phyloP scores from a whole-genome alignment of 331 rosid species.

The Rhamnella rubrinervis region DNA sequence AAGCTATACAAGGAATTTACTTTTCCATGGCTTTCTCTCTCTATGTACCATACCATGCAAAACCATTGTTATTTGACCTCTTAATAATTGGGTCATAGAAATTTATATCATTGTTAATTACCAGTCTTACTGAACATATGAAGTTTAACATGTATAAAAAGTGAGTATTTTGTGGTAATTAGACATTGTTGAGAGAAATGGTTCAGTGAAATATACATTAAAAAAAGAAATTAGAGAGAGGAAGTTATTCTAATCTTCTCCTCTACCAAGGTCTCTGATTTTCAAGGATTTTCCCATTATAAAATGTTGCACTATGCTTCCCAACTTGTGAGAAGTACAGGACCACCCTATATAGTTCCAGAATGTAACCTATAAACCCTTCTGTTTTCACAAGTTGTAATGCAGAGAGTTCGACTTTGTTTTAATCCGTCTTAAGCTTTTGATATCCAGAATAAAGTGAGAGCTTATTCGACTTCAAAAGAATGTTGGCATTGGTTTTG shows the following conservation, averaged over 20 bases:
- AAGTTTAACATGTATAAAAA: too few species aligned
- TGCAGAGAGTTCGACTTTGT: not conserved
- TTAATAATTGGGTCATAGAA: too few species aligned
- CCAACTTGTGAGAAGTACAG: not conserved
- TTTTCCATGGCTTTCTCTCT: not conserved
- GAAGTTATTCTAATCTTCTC: too few species aligned
- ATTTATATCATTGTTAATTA: too few species aligned
- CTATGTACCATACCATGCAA: not conserved
- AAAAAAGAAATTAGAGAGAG: too few species aligned
- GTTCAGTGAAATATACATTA: too few species aligned
- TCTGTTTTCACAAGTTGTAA: not conserved
- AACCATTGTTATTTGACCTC: slow-evolving; percentile 5
- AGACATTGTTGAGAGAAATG: too few species aligned
- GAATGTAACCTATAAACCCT: slow-evolving; percentile 13
- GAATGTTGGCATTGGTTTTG: not conserved
- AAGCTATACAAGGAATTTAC: not conserved
- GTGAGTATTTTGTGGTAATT: too few species aligned
- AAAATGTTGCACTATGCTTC: not conserved
- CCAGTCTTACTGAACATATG: too few species aligned
- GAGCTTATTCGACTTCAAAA: not conserved
- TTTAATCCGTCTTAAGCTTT: not conserved
- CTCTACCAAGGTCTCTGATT: slow-evolving; percentile 4
- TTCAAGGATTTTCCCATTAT: not conserved
- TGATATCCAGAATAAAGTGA: not conserved
- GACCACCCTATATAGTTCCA: slow-evolving; percentile 1